A percentile compares a stretch with the other conserved stretches of the same genome.
These are phyloP conservation scores for Chromera velia DNA, from an alignment of 73 alveolate genomes.

Conservation along the genomic window DNA sequence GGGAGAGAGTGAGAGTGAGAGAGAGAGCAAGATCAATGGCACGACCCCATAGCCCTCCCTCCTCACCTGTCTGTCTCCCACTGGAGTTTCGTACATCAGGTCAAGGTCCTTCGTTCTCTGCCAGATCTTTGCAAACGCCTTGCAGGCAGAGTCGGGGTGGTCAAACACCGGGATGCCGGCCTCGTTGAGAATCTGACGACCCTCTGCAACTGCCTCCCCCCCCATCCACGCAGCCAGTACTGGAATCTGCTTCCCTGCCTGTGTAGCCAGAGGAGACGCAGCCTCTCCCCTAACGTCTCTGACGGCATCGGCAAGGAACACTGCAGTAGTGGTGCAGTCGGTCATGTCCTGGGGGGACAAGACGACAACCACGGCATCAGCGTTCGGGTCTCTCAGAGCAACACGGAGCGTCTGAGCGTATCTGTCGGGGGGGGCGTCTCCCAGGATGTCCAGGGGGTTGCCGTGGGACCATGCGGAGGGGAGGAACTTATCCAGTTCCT, in stretches of 20 bases:
- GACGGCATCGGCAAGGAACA: too few species aligned
- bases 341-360: conserved; percentile 48
- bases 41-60: too few species aligned
- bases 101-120: too few species aligned
- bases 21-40: too few species aligned
- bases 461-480: conserved; percentile 56
- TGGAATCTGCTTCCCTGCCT: too few species aligned
- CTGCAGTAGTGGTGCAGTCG: too few species aligned
- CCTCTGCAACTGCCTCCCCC: conserved; percentile 53
- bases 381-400: conserved; percentile 32
- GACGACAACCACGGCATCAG: conserved; percentile 45
- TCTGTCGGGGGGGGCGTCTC: conserved; percentile 60
- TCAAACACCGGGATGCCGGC: conserved; percentile 52
- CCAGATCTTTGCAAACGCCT: background rate
- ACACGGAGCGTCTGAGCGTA: conserved; percentile 52
- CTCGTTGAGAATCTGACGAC: conserved; percentile 48
- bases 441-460: conserved; percentile 61
- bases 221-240: conserved; percentile 60
- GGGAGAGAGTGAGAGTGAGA: too few species aligned
- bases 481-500: conserved; percentile 37
- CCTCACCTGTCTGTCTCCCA: too few species aligned
- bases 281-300: too few species aligned
- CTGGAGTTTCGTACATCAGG: too few species aligned
- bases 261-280: too few species aligned
- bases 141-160: conserved; percentile 44